These are phyloP conservation scores for Penicillium carneum DNA, from an alignment of 2,329 filamentous ascomycete genomes.

Conservation along the genomic window DNA sequence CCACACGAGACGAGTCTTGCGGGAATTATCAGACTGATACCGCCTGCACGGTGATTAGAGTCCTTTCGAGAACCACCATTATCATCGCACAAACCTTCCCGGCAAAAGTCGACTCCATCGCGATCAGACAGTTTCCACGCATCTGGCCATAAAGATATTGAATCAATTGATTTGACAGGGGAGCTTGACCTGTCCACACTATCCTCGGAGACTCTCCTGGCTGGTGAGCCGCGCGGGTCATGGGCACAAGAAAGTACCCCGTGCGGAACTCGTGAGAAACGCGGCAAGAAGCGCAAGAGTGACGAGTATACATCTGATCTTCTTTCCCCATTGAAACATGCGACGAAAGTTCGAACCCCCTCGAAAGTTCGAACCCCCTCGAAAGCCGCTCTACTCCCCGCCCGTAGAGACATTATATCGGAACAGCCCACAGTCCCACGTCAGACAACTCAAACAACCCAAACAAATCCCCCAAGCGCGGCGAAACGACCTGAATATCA, in stretches of 20 bases:
- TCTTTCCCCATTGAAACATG: conserved; percentile 42
- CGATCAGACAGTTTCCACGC: conserved; percentile 31
- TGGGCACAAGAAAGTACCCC: conserved; percentile 56
- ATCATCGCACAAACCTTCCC: conserved; percentile 29
- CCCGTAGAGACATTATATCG: conserved; percentile 3
- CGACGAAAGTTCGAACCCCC: conserved; percentile 36
- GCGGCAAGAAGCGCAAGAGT: conserved; percentile 59
- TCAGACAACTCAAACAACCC: conserved; percentile 17
- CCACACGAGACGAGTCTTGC: background rate
- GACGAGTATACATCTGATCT: conserved; percentile 55
- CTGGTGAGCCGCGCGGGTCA: conserved; percentile 51
- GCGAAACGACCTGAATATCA: conserved; percentile 16
- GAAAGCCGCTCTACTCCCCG: conserved; percentile 17
- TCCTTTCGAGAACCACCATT: conserved; percentile 27
- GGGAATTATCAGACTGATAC: background rate
- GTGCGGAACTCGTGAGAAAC: conserved; percentile 46
- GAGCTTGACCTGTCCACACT: conserved; percentile 46
- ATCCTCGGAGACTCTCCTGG: conserved; percentile 50
- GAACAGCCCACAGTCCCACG: conserved; percentile 16
- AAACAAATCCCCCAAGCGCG: conserved; percentile 17
- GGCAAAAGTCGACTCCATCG: conserved; percentile 33
- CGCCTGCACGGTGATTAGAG: conserved; percentile 13
- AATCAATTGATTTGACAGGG: conserved; percentile 56
- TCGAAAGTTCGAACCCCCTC: conserved; percentile 37
- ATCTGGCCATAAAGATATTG: conserved; percentile 45